Conservation (phyloP, 352 stramenopile species). For the Phytophthora fragariaefolia region DNA sequence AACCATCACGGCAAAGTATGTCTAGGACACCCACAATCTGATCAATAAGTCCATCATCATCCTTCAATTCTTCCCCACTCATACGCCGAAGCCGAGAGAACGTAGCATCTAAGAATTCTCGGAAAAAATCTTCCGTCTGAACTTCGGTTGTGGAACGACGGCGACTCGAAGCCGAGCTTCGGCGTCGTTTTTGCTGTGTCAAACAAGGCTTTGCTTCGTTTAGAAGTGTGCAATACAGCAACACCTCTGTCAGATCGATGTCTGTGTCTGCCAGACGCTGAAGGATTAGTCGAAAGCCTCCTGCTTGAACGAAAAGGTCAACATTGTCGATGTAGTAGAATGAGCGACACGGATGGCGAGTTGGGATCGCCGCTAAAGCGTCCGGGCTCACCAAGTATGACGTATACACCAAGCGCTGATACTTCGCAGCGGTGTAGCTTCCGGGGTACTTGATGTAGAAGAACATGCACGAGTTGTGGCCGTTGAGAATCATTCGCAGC, state of each 20-base stretch:
- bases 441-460: slow-evolving; percentile 88
- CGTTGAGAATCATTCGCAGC: slow-evolving; percentile 81
- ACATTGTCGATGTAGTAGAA: slow-evolving; percentile 87
- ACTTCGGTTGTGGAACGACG: slow-evolving; percentile 41
- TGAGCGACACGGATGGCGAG: slow-evolving; percentile 76
- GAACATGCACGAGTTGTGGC: slow-evolving; percentile 77
- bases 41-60: slow-evolving; percentile 83
- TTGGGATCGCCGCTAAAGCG: slow-evolving; percentile 55
- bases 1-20: slow-evolving; percentile 68
- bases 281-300: slow-evolving; percentile 78
- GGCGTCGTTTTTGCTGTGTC: slow-evolving; percentile 58
- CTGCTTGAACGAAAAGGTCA: slow-evolving; percentile 85
- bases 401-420: slow-evolving; percentile 77
- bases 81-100: slow-evolving; percentile 75
- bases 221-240: slow-evolving; percentile 74
- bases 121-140: slow-evolving; percentile 81
- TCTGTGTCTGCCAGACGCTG: slow-evolving; percentile 56
- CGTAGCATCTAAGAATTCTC: slow-evolving; percentile 74
- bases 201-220: slow-evolving; percentile 81
- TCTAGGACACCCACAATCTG: slow-evolving; percentile 75
- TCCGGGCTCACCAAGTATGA: slow-evolving; percentile 74
- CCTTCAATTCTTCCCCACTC: slow-evolving; percentile 76
- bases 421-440: slow-evolving; percentile 59
- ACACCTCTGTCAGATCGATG: slow-evolving; percentile 62
- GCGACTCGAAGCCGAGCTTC: slow-evolving; percentile 49